Evolutionary conservation across 345 rosid genomes (phyloP).

Genomic region (Eucalyptus decipiens): DNA sequence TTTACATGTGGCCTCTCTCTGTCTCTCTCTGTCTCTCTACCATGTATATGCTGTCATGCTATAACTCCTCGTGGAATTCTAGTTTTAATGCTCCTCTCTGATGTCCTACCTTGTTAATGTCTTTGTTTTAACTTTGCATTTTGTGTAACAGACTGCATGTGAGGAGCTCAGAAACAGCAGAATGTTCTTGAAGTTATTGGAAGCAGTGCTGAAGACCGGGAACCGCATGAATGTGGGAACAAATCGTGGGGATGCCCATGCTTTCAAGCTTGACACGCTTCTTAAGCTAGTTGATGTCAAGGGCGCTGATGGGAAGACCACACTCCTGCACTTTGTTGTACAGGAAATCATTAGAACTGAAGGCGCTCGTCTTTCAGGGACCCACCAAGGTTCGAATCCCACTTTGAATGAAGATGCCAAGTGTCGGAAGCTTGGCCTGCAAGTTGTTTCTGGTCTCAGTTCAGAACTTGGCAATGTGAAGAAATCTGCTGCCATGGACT

Average conservation of each 20-base stretch:
- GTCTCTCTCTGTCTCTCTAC: background rate
- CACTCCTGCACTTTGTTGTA: constrained; percentile 93
- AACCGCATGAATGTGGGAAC: constrained; percentile 99
- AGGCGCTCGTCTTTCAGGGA: constrained; percentile 72
- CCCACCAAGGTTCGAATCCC: constrained; percentile 16
- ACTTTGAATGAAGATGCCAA: constrained; percentile 44
- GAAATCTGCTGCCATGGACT: constrained; percentile 98
- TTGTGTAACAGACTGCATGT: constrained; percentile 62
- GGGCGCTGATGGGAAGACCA: constrained; percentile 96
- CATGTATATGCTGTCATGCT: background rate
- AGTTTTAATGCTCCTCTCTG: background rate
- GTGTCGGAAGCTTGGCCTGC: constrained; percentile 83
- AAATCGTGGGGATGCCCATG: constrained; percentile 95
- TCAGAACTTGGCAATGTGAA: constrained; percentile 75
- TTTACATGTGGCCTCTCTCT: background rate
- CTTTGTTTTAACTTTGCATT: background rate
- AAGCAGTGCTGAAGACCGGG: constrained; percentile 97
- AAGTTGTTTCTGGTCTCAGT: constrained; percentile 82
- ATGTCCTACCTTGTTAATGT: background rate
- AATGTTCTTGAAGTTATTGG: constrained; percentile 90
- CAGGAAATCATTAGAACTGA: constrained; percentile 92
- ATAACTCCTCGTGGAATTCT: background rate
- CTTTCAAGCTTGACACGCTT: constrained; percentile 96
- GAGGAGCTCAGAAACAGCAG: constrained; percentile 83
- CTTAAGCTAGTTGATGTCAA: constrained; percentile 92